Evolutionary conservation across 2,329 filamentous ascomycete species (phyloP), one percentile per base, ranked within the genome.

Genomic region (Diaporthe sp.): DNA sequence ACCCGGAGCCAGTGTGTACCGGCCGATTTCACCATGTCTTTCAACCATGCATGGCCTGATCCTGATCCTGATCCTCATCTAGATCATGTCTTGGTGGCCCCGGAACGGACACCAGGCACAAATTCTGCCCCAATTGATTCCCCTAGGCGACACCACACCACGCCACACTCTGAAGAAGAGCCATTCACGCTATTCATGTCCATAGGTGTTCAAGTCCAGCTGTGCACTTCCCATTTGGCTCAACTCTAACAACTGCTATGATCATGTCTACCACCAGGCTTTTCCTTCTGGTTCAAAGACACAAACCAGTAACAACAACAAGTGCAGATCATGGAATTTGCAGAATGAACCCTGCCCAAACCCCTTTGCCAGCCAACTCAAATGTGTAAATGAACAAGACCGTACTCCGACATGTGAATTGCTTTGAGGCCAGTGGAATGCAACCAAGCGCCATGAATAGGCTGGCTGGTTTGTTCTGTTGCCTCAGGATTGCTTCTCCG

Each of bases 391-490:
- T 73, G 70, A 55, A 19, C 70, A 73, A 73, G 57, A 65, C 70
- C 70, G 70, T 73, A 73, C 70, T 73, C 70, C 70, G 37, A 73
- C 70, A 73, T 62, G 57, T 72, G 46, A 65, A 73, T 73, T 73
- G 70, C 70, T 55, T 46, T 46, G 70, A 25, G 31, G 37, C 31
- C 34, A 34, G 70, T 34, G 59, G 22, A 34, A 34, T 55, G 46
- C 58, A 65, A 42, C 58, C 49, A 62, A 73, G 46, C n/a, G 15
- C 34, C 25, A 37, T 51, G 31, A 31, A 19, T 46, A 44, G 46
- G 46, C 49, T 25, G 46, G 10, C 34, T 62, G 53, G 7, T 10
- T 55, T 34, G 34, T 51, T 42, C 46, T 73, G 46, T 46, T 31
- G 34, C 46, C 13, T 28, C 31, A 3, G 13, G n/a, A 39, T n/a